phyloP scores from a whole-genome alignment of 352 stramenopile genomes.

The Globisporangium emineosum region DNA sequence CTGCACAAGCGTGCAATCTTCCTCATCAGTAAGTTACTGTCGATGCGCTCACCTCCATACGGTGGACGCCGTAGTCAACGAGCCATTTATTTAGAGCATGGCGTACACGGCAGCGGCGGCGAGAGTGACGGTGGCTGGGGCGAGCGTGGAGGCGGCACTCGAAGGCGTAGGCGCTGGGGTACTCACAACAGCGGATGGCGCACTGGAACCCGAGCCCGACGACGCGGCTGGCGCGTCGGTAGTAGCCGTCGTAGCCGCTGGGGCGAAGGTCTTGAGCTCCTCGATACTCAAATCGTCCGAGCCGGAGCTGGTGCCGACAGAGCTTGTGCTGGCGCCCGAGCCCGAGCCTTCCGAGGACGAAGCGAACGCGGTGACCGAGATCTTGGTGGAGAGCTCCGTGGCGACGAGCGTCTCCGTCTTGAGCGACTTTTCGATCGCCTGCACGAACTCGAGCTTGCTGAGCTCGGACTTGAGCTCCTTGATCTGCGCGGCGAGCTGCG shows the following conservation, averaged over 20 bases:
- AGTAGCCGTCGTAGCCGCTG: neutral
- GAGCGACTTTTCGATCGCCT: conserved; percentile 2
- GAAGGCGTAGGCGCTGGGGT: conserved; percentile 7
- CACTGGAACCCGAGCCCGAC: neutral
- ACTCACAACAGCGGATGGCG: neutral
- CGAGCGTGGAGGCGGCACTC: conserved; percentile 11
- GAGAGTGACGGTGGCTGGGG: conserved; percentile 1
- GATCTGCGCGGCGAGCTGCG: conserved; percentile 7
- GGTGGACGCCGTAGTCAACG: no score
- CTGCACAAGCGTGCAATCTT: no score
- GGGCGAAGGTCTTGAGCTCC: neutral
- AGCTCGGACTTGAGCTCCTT: conserved; percentile 4
- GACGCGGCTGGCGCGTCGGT: neutral
- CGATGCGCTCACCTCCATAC: neutral
- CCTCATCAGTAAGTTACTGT: conserved; percentile 5
- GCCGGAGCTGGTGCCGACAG: neutral
- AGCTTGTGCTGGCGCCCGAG: neutral
- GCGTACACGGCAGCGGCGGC: conserved; percentile 10
- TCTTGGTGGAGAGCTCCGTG: conserved; percentile 8
- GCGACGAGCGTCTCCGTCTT: neutral
- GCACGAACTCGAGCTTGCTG: conserved; percentile 10
- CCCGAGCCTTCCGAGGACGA: conserved; percentile 8
- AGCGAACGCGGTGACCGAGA: conserved; percentile 12
- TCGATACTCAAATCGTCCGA: conserved; percentile 14
- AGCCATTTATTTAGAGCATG: conserved; percentile 10